A percentile compares a stretch with the other conserved stretches of the same genome.
phyloP scores from a whole-genome alignment of 805 yeast species.

The Ascoidea rubescens region DNA sequence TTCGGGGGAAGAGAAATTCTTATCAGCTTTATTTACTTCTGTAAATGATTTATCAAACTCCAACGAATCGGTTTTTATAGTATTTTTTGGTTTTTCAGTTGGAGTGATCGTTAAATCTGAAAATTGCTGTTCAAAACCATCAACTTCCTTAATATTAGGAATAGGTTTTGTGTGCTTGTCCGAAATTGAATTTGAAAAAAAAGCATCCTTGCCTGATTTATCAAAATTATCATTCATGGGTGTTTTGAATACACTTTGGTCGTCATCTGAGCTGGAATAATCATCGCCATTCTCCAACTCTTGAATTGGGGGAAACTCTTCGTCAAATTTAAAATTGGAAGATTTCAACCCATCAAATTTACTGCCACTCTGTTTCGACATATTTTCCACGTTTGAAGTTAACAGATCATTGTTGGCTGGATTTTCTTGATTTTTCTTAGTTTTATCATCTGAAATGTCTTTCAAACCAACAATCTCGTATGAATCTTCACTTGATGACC shows the following conservation, averaged over 20 bases:
- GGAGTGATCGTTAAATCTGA: slow-evolving; percentile 15
- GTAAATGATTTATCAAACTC: slow-evolving; percentile 7
- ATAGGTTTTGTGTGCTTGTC: slow-evolving; percentile 26
- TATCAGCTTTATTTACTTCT: slow-evolving; percentile 1
- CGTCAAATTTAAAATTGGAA: slow-evolving; percentile 14
- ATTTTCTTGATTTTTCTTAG: not conserved
- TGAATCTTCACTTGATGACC: not conserved
- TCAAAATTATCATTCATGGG: slow-evolving; percentile 7
- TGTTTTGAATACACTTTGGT: slow-evolving; percentile 16
- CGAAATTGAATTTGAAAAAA: slow-evolving; percentile 29
- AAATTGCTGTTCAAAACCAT: slow-evolving; percentile 12
- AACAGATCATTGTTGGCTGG: not conserved
- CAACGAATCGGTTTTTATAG: slow-evolving; percentile 15
- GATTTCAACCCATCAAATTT: not conserved
- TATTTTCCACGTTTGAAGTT: slow-evolving; percentile 7
- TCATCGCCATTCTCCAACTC: slow-evolving; percentile 42
- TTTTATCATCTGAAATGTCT: slow-evolving; percentile 4
- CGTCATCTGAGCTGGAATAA: slow-evolving; percentile 26
- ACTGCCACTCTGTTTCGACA: slow-evolving; percentile 7
- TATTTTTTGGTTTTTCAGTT: slow-evolving; percentile 15
- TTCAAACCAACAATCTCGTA: slow-evolving; percentile 3
- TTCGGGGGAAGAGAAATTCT: too few species aligned
- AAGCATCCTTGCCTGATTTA: slow-evolving; percentile 24
- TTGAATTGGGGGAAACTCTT: slow-evolving; percentile 50
- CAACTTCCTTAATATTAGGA: slow-evolving; percentile 17